These are phyloP conservation scores for Phytophthora parvispora DNA, from an alignment of 352 stramenopile species.

Conservation along the genomic window DNA sequence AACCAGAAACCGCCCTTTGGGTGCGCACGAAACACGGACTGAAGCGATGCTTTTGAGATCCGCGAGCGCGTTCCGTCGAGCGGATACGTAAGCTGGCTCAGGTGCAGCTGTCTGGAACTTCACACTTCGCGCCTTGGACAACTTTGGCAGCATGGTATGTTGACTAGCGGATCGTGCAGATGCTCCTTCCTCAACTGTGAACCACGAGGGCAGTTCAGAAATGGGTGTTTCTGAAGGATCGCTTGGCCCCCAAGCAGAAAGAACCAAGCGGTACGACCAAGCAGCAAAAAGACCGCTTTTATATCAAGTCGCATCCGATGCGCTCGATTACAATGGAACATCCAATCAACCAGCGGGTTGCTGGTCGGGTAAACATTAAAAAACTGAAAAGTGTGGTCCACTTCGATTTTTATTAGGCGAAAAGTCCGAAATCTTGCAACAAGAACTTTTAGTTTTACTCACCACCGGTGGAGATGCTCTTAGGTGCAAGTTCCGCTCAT, in stretches of 20 bases:
- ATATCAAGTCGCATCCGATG: neutral
- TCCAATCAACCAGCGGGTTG: neutral
- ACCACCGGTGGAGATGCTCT: too few species aligned
- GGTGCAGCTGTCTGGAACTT: constrained; percentile 1
- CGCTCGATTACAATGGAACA: neutral
- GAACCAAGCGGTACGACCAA: neutral
- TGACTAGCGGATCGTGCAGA: neutral
- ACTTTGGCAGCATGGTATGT: constrained; percentile 11
- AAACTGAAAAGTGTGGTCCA: neutral
- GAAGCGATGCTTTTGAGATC: constrained; percentile 9
- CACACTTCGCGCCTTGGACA: constrained; percentile 17
- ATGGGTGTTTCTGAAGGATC: neutral
- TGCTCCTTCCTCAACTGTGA: neutral
- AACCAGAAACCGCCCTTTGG: constrained; percentile 1
- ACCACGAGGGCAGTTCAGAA: neutral
- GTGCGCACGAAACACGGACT: constrained; percentile 7
- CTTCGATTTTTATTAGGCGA: neutral
- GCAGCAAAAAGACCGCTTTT: neutral
- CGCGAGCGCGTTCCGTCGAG: constrained; percentile 5
- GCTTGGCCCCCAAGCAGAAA: neutral
- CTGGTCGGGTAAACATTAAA: neutral
- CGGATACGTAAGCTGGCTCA: constrained; percentile 6
- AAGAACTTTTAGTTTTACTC: too few species aligned
- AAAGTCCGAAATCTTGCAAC: too few species aligned
- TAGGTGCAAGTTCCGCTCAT: too few species aligned